These are phyloP conservation scores for Penicillium sp. DNA, from an alignment of 2,329 filamentous ascomycete species.

Conservation along the genomic window DNA sequence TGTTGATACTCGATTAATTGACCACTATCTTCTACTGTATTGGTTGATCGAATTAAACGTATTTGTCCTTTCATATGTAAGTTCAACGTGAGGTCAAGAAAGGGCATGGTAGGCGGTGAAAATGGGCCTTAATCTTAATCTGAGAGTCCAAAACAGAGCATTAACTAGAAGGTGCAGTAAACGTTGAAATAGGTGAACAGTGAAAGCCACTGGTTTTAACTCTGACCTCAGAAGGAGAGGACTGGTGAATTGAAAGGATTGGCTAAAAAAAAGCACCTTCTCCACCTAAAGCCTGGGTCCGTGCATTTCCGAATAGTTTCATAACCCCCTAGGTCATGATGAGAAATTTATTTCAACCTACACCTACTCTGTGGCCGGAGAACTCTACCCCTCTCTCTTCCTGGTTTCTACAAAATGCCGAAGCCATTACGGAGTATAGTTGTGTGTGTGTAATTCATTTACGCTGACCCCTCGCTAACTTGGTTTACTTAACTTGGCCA, in stretches of 20 bases:
- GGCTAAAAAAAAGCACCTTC: neutral
- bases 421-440: neutral
- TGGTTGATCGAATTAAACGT: neutral
- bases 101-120: neutral
- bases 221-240: neutral
- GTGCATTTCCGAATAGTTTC: neutral
- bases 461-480: too few species aligned
- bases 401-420: neutral
- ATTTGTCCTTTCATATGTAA: neutral
- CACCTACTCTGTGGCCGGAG: neutral
- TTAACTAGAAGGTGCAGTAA: neutral
- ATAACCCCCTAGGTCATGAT: neutral
- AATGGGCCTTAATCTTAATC: neutral
- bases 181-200: neutral
- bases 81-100: neutral
- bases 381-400: neutral
- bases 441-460: too few species aligned
- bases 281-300: neutral
- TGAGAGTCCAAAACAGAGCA: neutral
- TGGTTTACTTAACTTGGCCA: too few species aligned
- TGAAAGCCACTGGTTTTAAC: neutral
- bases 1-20: neutral
- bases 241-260: neutral
- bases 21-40: neutral
- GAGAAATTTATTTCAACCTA: neutral